phyloP scores from a whole-genome alignment of 306 rosid genomes.

The Nissolia schottii region DNA sequence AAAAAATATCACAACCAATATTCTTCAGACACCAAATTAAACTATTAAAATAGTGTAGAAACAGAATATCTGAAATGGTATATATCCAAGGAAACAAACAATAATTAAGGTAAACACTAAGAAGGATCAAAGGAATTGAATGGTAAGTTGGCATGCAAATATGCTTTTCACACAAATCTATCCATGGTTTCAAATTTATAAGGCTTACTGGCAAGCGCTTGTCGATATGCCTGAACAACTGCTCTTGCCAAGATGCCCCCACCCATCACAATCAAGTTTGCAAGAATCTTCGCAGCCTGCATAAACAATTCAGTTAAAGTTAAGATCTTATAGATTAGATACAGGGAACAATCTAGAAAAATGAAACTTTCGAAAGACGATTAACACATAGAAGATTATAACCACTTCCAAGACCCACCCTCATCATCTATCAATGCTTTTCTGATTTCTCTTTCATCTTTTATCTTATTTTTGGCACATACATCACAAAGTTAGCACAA shows the following conservation, averaged over 20 bases:
- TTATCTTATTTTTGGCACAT: neutral
- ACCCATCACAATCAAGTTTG: slow-evolving; percentile 75
- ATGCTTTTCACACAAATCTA: neutral
- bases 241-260: slow-evolving; percentile 78
- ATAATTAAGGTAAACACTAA: neutral
- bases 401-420: neutral
- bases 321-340: neutral
- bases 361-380: neutral
- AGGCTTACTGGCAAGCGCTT: slow-evolving; percentile 73
- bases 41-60: neutral
- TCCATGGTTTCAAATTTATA: neutral
- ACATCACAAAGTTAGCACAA: neutral
- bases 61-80: neutral
- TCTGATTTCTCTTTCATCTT: neutral
- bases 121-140: neutral
- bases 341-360: neutral
- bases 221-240: slow-evolving; percentile 77
- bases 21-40: neutral
- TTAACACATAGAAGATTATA: neutral
- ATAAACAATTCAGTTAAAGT: neutral
- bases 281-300: slow-evolving; percentile 88
- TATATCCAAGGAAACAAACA: neutral
- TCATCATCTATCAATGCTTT: neutral
- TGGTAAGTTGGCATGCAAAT: neutral
- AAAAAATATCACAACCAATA: neutral